Percentiles rank a stretch among this genome's conserved stretches.
Conservation (phyloP, 352 stramenopile species). For the Phytophthora pluvialis region DNA sequence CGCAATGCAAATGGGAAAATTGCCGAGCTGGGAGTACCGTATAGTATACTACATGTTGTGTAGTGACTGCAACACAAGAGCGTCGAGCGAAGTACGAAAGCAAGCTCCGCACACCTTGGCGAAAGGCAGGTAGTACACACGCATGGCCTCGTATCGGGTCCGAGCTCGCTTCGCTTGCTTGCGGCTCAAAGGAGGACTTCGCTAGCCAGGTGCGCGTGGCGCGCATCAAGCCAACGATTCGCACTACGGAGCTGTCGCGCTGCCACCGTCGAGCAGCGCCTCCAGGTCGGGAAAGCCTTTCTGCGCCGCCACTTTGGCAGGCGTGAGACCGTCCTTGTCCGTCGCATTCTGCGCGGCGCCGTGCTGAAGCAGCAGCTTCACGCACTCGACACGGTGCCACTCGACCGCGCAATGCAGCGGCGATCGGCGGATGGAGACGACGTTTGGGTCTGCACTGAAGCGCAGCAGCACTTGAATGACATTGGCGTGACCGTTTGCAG, state of each 20-base stretch:
- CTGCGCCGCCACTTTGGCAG: conserved; percentile 42
- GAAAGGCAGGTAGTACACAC: no score
- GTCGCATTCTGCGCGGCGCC: conserved; percentile 32
- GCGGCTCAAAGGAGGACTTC: no score
- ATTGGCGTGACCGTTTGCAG: conserved; percentile 63
- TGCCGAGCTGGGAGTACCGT: neutral
- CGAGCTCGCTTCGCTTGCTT: no score
- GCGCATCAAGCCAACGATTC: no score
- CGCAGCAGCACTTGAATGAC: conserved; percentile 61
- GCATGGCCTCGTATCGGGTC: no score
- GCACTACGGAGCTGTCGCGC: neutral
- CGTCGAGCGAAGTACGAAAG: no score
- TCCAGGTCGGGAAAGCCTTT: conserved; percentile 41
- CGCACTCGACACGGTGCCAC: conserved; percentile 72
- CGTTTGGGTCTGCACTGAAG: conserved; percentile 56
- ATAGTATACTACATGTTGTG: no score
- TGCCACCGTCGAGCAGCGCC: conserved; percentile 12
- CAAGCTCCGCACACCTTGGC: no score
- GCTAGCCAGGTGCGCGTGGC: no score
- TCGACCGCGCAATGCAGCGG: conserved; percentile 79
- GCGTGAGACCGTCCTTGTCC: conserved; percentile 58
- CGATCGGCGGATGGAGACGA: conserved; percentile 65
- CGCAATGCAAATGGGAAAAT: neutral
- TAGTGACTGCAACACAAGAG: no score
- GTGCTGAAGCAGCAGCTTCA: conserved; percentile 55